Evolutionary conservation across 108 stramenopile genomes (phyloP), one percentile per base, ranked within the genome.

Genomic region (Nitzschia palea): DNA sequence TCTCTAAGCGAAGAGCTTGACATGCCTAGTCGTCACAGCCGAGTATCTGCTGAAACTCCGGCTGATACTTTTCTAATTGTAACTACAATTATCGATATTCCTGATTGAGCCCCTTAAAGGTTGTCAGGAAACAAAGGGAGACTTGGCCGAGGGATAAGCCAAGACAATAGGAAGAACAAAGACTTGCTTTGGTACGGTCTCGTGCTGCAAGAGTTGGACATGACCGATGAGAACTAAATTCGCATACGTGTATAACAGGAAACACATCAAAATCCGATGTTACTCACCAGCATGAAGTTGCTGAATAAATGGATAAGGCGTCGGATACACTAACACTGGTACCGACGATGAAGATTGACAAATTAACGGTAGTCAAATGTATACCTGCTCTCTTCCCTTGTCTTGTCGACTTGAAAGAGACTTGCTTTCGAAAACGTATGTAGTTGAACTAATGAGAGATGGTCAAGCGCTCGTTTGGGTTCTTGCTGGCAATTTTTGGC

Each of bases 151-250:
- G 33, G 69, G 66, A 26, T 73, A 79, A 63, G 83, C 86, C 83
- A 87, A 78, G 81, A 74, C 32, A 43, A 80, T 74, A 28, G 86
- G 83, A 28, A 84, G 42, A 26, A 78, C 67, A 74, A 80, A 84
- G 43, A 86, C 63, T 26, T 79, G 70, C 30, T 71, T 70, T 44
- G 78, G 69, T 44, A 68, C 67, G 48, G 67, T 28, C 67, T 73
- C 15, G 62, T n/a, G 22, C 62, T 63, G 62, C 51, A 58, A 35
- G 15, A 68, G 10, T 3, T 17, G 55, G 20, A 20, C 17, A 25
- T 40, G 35, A 64, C 1, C 26, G 51, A 34, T 56, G n/a, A 56
- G 47, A 48, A 10, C 18, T n/a, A 12, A 48, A 48, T 40, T 10
- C 37, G 47, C 15, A 48, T 20, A 10, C 18, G 9, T 48, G 22